Evolutionary conservation across 805 yeast species (phyloP).

Genomic region (Grigorovia humatica): DNA sequence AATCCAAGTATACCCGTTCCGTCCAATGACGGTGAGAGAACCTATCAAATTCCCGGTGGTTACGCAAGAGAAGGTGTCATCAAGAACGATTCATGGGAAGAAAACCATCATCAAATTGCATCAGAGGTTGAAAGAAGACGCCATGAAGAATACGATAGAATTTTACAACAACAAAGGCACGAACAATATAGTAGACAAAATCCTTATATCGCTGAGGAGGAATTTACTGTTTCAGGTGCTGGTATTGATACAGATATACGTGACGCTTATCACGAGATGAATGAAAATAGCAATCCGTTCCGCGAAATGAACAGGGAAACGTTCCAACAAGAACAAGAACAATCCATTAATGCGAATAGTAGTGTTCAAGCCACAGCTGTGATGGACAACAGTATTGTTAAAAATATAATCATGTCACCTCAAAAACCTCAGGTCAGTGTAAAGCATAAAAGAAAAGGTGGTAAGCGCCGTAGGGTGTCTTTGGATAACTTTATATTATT

Average conservation of each 20-base stretch:
- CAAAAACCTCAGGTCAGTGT: constrained; percentile 12
- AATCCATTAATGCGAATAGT: not conserved
- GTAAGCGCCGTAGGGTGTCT: constrained; percentile 64
- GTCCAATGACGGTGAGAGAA: not conserved
- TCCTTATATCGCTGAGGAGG: not conserved
- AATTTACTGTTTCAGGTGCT: no score
- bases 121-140: constrained; percentile 8
- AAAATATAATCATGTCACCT: constrained; percentile 10
- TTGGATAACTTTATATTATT: constrained; percentile 89
- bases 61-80: constrained; percentile 9
- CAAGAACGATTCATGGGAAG: constrained; percentile 13
- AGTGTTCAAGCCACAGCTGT: not conserved
- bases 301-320: constrained; percentile 18
- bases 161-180: constrained; percentile 9
- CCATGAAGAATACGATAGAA: constrained; percentile 1
- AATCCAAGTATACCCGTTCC: constrained; percentile 1
- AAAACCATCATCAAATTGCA: constrained; percentile 12
- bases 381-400: not conserved
- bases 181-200: constrained; percentile 7
- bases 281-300: constrained; percentile 14
- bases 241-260: not conserved
- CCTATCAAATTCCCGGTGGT: constrained; percentile 1
- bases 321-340: constrained; percentile 13
- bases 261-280: constrained; percentile 1
- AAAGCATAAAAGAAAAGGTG: constrained; percentile 19